A percentile compares a stretch with the other conserved stretches of the same genome.
phyloP scores from a whole-genome alignment of 176 grass and related monocot species.

The Guadua angustifolia region DNA sequence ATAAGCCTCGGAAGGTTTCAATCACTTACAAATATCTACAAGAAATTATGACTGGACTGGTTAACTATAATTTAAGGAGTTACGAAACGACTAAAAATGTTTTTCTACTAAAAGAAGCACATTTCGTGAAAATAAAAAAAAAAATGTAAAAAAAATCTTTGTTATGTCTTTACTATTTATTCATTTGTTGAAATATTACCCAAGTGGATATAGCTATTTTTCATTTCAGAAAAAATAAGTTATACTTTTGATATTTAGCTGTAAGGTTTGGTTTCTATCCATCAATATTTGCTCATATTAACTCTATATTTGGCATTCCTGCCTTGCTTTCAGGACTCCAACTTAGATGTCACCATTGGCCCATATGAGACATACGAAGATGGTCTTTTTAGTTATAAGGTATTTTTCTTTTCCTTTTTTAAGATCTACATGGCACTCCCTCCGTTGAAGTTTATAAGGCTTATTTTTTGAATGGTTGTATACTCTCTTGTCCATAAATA shows the following conservation, averaged over 20 bases:
- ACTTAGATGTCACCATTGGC: slow-evolving; percentile 93
- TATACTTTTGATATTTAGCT: not conserved
- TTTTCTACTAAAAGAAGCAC: no score
- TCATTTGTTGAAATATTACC: slow-evolving; percentile 1
- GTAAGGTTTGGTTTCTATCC: not conserved
- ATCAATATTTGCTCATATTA: slow-evolving; percentile 32
- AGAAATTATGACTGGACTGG: not conserved
- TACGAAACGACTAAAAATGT: not conserved
- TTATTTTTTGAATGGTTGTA: no score
- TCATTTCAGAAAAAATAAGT: not conserved
- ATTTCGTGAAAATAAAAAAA: no score
- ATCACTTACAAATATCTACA: not conserved
- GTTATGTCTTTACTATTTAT: not conserved
- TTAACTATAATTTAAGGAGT: not conserved
- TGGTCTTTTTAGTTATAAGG: slow-evolving; percentile 95
- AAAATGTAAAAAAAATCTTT: no score
- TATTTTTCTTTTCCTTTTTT: slow-evolving; percentile 31
- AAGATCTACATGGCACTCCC: not conserved
- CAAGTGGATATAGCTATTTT: not conserved
- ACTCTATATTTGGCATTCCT: slow-evolving; percentile 38
- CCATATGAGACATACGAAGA: slow-evolving; percentile 99
- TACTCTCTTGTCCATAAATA: no score
- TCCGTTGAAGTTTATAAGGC: no score
- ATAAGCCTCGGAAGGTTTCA: not conserved
- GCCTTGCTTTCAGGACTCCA: slow-evolving; percentile 72